Percentiles rank a stretch among this genome's conserved stretches.
Evolutionary conservation across 805 yeast species (phyloP).

Genomic region (Pichia exigua): DNA sequence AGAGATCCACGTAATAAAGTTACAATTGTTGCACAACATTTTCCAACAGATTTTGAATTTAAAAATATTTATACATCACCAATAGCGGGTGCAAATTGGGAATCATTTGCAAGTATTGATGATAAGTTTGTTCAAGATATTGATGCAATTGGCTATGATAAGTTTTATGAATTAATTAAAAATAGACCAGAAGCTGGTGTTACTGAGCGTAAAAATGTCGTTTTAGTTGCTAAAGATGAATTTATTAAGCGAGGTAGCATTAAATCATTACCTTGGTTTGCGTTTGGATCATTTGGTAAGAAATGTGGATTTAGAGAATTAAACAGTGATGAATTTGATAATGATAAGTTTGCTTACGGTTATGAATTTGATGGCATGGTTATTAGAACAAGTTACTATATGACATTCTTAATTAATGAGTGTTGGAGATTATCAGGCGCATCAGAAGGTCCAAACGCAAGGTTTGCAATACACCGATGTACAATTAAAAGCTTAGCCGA

Average conservation of each 20-base stretch:
- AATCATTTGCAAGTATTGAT: conserved; percentile 46
- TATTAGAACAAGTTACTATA: conserved; percentile 24
- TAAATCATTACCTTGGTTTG: conserved; percentile 41
- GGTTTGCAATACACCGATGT: conserved; percentile 41
- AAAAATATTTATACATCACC: conserved; percentile 50
- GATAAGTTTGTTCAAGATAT: conserved; percentile 25
- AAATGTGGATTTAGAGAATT: conserved; percentile 31
- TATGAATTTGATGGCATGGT: conserved; percentile 33
- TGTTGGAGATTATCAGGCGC: conserved; percentile 13
- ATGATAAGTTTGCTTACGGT: conserved; percentile 31
- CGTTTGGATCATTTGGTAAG: conserved; percentile 10
- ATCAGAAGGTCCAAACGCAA: conserved; percentile 23
- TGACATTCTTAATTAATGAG: conserved; percentile 28
- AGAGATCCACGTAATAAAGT: conserved; percentile 32
- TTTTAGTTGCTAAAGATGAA: conserved; percentile 15
- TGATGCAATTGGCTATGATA: conserved; percentile 43
- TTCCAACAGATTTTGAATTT: conserved; percentile 51
- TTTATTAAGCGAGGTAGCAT: conserved; percentile 11
- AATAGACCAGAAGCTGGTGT: conserved; percentile 46
- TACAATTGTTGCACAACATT: conserved; percentile 34
- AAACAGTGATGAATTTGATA: conserved; percentile 30
- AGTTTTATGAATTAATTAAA: conserved; percentile 38
- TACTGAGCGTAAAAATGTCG: conserved; percentile 17
- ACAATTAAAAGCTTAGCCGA: conserved; percentile 38
- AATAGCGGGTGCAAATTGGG: conserved; percentile 70